Percentiles rank a stretch among this genome's conserved stretches.
Conservation (phyloP, 176 grass and related monocot species). For the Chloris gayana region DNA sequence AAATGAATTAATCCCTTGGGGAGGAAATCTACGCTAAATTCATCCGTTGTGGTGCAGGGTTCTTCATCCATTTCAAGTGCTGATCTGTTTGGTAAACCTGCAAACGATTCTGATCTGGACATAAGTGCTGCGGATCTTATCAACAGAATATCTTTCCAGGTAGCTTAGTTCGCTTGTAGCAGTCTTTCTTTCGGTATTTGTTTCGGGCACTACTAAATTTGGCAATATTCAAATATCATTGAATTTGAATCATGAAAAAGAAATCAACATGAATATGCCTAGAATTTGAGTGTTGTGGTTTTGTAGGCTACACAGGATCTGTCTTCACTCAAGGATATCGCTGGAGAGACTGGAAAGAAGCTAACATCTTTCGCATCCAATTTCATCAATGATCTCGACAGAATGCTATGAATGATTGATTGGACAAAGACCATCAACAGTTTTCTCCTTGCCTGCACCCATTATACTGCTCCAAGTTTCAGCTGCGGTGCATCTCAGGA, state of each 20-base stretch:
- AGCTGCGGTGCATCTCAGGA: not conserved
- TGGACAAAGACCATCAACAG: not conserved
- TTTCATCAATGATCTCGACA: slow-evolving; percentile 83
- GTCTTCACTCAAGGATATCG: slow-evolving; percentile 90
- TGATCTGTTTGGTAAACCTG: slow-evolving; percentile 67
- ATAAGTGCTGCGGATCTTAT: slow-evolving; percentile 72
- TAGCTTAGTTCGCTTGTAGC: slow-evolving; percentile 18
- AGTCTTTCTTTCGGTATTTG: not conserved
- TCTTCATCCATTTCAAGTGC: slow-evolving; percentile 82
- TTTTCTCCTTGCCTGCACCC: not conserved
- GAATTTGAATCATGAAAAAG: not conserved
- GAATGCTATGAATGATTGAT: slow-evolving; percentile 63
- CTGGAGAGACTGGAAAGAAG: slow-evolving; percentile 89
- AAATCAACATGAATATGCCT: not conserved
- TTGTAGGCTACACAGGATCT: slow-evolving; percentile 84
- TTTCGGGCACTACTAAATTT: not conserved
- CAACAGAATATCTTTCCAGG: slow-evolving; percentile 88
- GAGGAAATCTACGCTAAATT: not conserved
- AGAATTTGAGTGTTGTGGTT: not conserved
- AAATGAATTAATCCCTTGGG: not conserved
- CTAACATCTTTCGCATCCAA: slow-evolving; percentile 80
- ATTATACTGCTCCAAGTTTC: not conserved
- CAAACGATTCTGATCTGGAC: slow-evolving; percentile 52
- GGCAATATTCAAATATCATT: not conserved
- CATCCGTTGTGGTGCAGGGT: slow-evolving; percentile 42